These are phyloP conservation scores for Mortierella hygrophila DNA, from an alignment of 192 early-diverging fungal species.

Conservation along the genomic window DNA sequence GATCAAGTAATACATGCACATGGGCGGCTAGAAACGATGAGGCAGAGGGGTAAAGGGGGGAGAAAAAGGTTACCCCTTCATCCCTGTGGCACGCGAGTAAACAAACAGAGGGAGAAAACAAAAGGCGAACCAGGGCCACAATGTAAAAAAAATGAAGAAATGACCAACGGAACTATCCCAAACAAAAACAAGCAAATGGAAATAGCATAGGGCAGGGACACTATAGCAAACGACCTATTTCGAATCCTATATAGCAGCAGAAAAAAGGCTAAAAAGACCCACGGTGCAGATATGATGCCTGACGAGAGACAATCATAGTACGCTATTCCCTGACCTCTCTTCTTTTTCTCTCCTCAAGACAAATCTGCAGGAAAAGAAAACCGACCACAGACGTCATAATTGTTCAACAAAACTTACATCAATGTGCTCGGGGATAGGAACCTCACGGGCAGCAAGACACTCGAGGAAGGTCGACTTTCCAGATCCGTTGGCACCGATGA, in stretches of 20 bases:
- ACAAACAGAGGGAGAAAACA: not conserved
- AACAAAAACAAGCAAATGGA: not conserved
- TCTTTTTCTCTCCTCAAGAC: not conserved
- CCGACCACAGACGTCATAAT: not conserved
- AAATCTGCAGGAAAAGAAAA: not conserved
- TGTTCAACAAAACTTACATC: constrained; percentile 69
- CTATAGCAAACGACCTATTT: not conserved
- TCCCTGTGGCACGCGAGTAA: constrained; percentile 4
- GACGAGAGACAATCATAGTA: not conserved
- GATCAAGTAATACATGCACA: not conserved
- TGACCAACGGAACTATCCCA: not conserved
- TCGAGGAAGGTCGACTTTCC: constrained; percentile 97
- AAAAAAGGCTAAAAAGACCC: not conserved
- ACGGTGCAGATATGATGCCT: not conserved
- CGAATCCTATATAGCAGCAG: not conserved
- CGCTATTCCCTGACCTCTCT: not conserved
- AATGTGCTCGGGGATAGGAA: constrained; percentile 97
- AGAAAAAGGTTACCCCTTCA: not conserved
- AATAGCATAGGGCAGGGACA: not conserved
- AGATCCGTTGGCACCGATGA: constrained; percentile 95
- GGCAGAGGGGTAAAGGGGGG: not conserved
- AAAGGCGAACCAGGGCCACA: not conserved
- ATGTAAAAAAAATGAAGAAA: not conserved
- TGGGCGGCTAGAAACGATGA: not conserved
- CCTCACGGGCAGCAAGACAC: constrained; percentile 93